These are phyloP conservation scores for Hypoxylon rickii DNA, from an alignment of 495 filamentous ascomycete genomes.

Conservation along the genomic window DNA sequence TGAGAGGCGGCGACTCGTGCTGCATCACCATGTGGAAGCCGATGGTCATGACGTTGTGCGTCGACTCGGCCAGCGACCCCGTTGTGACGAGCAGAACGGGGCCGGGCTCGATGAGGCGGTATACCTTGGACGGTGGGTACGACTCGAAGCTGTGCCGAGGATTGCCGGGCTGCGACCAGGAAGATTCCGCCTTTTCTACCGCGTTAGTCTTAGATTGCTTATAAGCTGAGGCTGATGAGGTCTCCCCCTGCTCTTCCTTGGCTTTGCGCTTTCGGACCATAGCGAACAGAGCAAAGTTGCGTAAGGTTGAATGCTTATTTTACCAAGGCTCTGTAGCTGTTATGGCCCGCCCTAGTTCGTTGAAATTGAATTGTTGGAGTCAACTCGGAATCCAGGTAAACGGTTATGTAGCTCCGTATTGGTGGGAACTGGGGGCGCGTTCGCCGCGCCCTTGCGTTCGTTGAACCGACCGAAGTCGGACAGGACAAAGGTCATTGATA, in stretches of 20 bases:
- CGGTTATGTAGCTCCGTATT: too few species aligned
- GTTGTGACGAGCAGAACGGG: conserved; percentile 45
- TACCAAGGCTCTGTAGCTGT: too few species aligned
- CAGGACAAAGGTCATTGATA: too few species aligned
- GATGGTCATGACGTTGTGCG: conserved; percentile 47
- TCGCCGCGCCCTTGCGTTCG: too few species aligned
- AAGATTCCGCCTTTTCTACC: not conserved
- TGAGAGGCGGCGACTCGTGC: conserved; percentile 41
- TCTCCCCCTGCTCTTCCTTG: conserved; percentile 19
- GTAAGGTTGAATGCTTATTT: too few species aligned
- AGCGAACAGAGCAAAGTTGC: too few species aligned
- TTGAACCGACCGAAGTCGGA: not conserved
- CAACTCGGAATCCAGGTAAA: too few species aligned
- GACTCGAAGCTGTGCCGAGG: conserved; percentile 28
- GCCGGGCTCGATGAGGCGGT: conserved; percentile 45
- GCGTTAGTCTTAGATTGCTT: conserved; percentile 21
- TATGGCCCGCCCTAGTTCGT: too few species aligned
- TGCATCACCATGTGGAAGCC: conserved; percentile 49
- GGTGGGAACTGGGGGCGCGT: too few species aligned
- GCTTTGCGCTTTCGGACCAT: conserved; percentile 34
- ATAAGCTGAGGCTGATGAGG: conserved; percentile 5
- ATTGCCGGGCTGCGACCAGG: conserved; percentile 6
- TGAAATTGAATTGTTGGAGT: too few species aligned
- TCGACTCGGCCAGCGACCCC: conserved; percentile 38
- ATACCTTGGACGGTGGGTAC: conserved; percentile 40